A percentile compares a stretch with the other conserved stretches of the same genome.
phyloP scores from a whole-genome alignment of 345 rosid species.

The Salix brachista region DNA sequence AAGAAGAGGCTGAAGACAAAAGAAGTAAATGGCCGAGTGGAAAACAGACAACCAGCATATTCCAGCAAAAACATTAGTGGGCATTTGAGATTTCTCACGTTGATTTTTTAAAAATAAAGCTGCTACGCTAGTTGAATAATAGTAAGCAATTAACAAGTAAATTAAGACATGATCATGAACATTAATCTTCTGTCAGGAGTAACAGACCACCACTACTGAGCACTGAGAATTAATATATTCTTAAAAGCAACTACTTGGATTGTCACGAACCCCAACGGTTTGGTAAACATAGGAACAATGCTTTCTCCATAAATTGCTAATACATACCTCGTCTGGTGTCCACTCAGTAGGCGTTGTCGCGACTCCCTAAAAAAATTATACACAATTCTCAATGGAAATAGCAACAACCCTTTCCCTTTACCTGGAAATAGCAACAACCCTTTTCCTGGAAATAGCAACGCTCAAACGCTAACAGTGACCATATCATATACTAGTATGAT shows the following conservation, averaged over 20 bases:
- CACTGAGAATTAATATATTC: slow-evolving; percentile 19
- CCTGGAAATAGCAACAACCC: slow-evolving; percentile 34
- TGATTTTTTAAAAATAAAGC: too few relatives aligned
- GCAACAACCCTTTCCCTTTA: slow-evolving; percentile 19
- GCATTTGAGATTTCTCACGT: not conserved
- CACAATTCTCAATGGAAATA: slow-evolving; percentile 33
- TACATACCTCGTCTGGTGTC: slow-evolving; percentile 7
- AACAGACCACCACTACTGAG: slow-evolving; percentile 9
- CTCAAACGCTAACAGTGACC: slow-evolving; percentile 10
- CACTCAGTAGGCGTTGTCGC: slow-evolving; percentile 7
- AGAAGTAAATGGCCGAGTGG: not conserved
- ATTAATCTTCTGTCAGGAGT: slow-evolving; percentile 39
- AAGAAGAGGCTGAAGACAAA: slow-evolving; percentile 4
- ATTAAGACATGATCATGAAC: slow-evolving; percentile 15
- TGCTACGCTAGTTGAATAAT: not conserved
- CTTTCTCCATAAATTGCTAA: slow-evolving; percentile 20
- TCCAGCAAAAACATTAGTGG: not conserved
- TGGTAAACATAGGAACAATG: slow-evolving; percentile 19
- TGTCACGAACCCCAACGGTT: slow-evolving; percentile 12
- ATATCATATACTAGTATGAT: not conserved
- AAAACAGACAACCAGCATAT: not conserved
- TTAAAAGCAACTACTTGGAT: slow-evolving; percentile 4
- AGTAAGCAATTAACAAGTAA: not conserved
- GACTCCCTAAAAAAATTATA: slow-evolving; percentile 25
- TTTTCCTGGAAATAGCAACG: slow-evolving; percentile 35